Base-by-base conservation (phyloP, 164 flowering plant genomes). In the Piper longum region DNA sequence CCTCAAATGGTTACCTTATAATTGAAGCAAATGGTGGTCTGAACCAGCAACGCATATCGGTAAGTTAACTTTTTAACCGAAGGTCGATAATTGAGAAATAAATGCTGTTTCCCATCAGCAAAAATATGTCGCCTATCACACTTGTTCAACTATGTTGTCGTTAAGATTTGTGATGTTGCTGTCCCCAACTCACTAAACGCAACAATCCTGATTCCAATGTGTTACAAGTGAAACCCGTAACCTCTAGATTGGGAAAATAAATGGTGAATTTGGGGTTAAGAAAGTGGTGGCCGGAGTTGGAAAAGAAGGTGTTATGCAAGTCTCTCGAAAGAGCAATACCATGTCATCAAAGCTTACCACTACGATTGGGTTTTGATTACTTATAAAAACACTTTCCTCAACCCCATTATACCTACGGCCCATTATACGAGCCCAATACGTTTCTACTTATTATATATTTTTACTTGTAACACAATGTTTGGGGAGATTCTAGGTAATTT, bases 1-100 rank as follows among this genome's bases (percentile, higher is more conserved):
- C 5, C 36, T 57, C 96, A 56, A 92, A 84, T 77, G 98, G 98
- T 59, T 89, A 73, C 74, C 82, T 92, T 64, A 88, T 92, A 59
- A 80, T 92, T 72, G 96, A 88, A 75, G 98, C 96, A 63, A 92
- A 92, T 78, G 96, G 98, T 74, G 98, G 98, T 59, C 72, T 92
- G 75, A 92, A 92, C 73, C 98, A 92, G 74, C 98, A 92, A 69
- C 87, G 98, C 19, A 71, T 89, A 61, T 85, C 98, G 77, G 98
- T 92, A 82, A 18, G 87, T 75, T 69, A 6, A 4, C 14, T 12
- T 48, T 48, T 48, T 12, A 48, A 9, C 14, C 3, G 52, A 48
- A 14, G 14, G 14, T 48, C 8, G 52, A 48, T 48, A 9, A 12
- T 9, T 9, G 6, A 9, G 48, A 5, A 14, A 48, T 48, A 2